These are phyloP conservation scores for Botrytis cinerea DNA, from an alignment of 2,329 filamentous ascomycete species.

Conservation along the genomic window DNA sequence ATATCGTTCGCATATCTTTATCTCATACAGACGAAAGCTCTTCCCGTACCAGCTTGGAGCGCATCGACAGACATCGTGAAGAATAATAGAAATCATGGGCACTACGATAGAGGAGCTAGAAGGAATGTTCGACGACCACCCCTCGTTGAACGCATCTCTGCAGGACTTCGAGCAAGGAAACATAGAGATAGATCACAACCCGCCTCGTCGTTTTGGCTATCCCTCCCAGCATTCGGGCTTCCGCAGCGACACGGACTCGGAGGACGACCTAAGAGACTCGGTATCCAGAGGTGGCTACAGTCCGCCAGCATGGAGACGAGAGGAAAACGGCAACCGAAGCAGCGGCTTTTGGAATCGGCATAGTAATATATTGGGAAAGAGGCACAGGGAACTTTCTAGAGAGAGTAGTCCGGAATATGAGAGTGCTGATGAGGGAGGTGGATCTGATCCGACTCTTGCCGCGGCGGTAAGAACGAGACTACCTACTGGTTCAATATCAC, in stretches of 20 bases:
- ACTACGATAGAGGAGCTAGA: conserved; percentile 50
- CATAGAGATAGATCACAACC: conserved; percentile 42
- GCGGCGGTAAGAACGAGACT: conserved; percentile 43
- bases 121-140: conserved; percentile 57
- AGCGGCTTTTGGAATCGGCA: conserved; percentile 53
- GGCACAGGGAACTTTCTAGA: conserved; percentile 54
- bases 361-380: conserved; percentile 51
- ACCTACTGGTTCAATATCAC: conserved; percentile 55
- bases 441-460: conserved; percentile 39
- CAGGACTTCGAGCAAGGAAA: conserved; percentile 61
- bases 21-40: conserved; percentile 37
- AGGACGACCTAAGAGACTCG: conserved; percentile 45
- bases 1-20: conserved; percentile 39
- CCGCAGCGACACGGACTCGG: conserved; percentile 50
- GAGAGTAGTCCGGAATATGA: conserved; percentile 62
- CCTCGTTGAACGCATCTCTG: conserved; percentile 60
- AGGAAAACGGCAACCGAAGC: conserved; percentile 46
- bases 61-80: conserved; percentile 16
- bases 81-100: conserved; percentile 26
- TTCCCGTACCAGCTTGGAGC: conserved; percentile 28
- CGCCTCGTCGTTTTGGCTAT: conserved; percentile 48
- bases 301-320: conserved; percentile 62
- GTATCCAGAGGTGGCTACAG: conserved; percentile 58
- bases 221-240: conserved; percentile 66
- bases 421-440: conserved; percentile 53